Base-by-base conservation (phyloP, 1,284 basidiomycete genomes). In the Sporisorium sorghi region DNA sequence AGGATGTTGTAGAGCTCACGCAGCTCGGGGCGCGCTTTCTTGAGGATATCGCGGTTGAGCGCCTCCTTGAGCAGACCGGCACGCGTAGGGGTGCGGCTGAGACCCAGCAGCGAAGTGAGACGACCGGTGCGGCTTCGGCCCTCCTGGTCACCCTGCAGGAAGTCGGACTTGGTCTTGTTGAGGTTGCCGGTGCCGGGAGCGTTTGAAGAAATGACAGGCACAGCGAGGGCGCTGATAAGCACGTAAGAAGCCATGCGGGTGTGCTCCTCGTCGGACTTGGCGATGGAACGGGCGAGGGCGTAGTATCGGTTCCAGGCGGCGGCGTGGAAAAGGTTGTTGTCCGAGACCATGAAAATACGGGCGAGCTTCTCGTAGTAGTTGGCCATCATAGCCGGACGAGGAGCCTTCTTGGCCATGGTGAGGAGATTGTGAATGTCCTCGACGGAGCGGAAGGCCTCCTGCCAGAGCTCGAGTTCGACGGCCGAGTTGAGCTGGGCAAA, bases 341-440 rank as follows among this genome's bases (percentile, higher is more conserved):
- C 83, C 5, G 92, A 93, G 76, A 93, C 95, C 72, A 87, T 87
- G 84, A 99, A 99, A 81, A 99, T 97, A 81, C 92, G 91, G 47
- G 94, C 93, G 72, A 98, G 90, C 87, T 98, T 98, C 86, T 98
- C 95, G 87, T 98, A 99, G 87, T 98, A 99, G 85, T 94, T 94
- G 69, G 94, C 94, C 96, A 99, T 98, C 93, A 98, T 97, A 8
- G 91, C 89, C 0, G 94, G 93, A 42, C 92, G 90, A 7, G 94
- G 93, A 0, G 91, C 90, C 86, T 95, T 95, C 86, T 97, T 97
- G 72, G 84, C 85, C 89, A 94, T 91, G 26, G 91, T 93, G 77
- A 99, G 90, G 49, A 99, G 89, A 82, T 94, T 95, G 87, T 99
- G 96, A 43, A 99, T 93, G 85, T 99, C 97, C 85, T 99, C 96